A percentile compares a stretch with the other conserved stretches of the same genome.
phyloP scores from a whole-genome alignment of 352 stramenopile species.

The Peronosclerospora sorghi region DNA sequence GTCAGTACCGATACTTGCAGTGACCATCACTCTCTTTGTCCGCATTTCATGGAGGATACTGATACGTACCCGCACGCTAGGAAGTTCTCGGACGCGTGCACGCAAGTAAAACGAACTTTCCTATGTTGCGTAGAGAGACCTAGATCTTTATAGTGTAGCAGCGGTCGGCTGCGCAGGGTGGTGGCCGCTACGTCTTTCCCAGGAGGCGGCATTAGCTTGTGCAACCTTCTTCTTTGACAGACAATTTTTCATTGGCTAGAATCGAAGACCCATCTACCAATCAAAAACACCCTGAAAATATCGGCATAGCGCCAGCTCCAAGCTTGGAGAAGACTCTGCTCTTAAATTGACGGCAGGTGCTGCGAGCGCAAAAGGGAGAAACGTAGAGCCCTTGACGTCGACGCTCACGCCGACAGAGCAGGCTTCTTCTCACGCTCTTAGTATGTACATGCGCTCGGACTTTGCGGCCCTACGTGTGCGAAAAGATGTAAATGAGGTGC shows the following conservation, averaged over 20 bases:
- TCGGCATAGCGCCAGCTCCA: no score
- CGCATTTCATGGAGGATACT: conserved; percentile 4
- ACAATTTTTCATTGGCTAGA: background rate
- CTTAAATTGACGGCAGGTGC: background rate
- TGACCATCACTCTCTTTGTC: conserved; percentile 15
- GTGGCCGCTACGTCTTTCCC: conserved; percentile 5
- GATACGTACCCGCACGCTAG: conserved; percentile 60
- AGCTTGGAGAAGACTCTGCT: background rate
- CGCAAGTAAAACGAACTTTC: conserved; percentile 65
- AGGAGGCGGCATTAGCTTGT: conserved; percentile 8
- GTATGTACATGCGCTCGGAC: conserved; percentile 68
- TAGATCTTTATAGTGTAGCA: conserved; percentile 70
- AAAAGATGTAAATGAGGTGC: no score
- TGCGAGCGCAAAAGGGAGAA: background rate
- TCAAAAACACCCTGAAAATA: no score
- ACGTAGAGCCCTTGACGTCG: background rate
- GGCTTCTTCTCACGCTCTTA: conserved; percentile 2
- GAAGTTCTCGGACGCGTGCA: conserved; percentile 82
- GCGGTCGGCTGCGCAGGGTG: conserved; percentile 28
- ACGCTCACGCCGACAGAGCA: conserved; percentile 3
- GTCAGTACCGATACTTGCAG: conserved; percentile 11
- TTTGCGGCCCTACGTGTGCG: no score
- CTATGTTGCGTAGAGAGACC: conserved; percentile 41
- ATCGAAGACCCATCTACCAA: no score
- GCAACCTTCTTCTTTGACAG: background rate